These are phyloP conservation scores for Pneumocystis carinii DNA, from an alignment of 1,139 yeast species.

Conservation along the genomic window DNA sequence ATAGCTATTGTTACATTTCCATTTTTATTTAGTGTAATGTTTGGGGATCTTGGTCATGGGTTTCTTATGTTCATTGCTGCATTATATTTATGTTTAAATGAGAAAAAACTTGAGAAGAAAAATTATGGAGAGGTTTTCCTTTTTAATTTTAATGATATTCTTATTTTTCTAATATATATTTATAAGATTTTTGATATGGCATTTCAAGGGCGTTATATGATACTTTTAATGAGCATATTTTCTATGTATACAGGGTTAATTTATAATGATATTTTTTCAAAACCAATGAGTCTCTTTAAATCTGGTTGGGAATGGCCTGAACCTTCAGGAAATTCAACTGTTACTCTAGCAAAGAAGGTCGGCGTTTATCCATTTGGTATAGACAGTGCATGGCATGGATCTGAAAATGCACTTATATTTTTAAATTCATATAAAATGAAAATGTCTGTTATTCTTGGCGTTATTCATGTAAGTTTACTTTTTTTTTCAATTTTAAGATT, in stretches of 20 bases:
- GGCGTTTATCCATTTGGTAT: constrained; percentile 75
- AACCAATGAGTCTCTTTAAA: constrained; percentile 67
- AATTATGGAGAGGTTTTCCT: constrained; percentile 49
- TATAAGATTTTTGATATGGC: constrained; percentile 77
- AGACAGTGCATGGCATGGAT: constrained; percentile 95
- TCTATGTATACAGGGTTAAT: constrained; percentile 88
- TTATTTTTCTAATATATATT: neutral
- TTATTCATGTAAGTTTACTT: constrained; percentile 35
- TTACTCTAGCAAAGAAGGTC: constrained; percentile 44
- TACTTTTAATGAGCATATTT: constrained; percentile 78
- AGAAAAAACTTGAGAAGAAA: constrained; percentile 44
- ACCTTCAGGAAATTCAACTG: constrained; percentile 41
- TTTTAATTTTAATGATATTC: neutral
- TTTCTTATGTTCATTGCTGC: constrained; percentile 64
- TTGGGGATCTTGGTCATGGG: constrained; percentile 97
- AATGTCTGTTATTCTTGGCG: constrained; percentile 86
- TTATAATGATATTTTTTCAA: constrained; percentile 86
- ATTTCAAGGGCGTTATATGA: constrained; percentile 74
- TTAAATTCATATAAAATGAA: constrained; percentile 96
- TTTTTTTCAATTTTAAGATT: neutral
- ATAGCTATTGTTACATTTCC: constrained; percentile 94
- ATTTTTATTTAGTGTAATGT: constrained; percentile 97
- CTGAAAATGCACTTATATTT: constrained; percentile 79
- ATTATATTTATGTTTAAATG: constrained; percentile 51
- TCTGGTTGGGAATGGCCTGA: constrained; percentile 92